phyloP scores from a whole-genome alignment of 495 filamentous ascomycete species.

The Lepraria neglecta region DNA sequence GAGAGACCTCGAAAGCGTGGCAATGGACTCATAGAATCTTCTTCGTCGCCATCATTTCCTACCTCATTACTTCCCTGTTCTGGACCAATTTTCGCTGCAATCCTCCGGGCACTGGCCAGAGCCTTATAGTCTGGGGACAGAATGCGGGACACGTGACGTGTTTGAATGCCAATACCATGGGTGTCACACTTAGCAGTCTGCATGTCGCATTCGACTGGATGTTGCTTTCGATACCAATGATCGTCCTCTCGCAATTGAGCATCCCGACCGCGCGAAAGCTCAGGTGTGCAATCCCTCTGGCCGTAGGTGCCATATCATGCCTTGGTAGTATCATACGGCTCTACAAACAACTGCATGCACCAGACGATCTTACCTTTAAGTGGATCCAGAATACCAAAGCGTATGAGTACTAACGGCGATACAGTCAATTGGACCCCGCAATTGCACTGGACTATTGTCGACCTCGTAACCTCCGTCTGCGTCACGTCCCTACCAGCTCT shows the following conservation, averaged over 20 bases:
- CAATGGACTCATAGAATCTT: not conserved
- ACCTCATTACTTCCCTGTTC: not conserved
- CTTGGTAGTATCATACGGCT: constrained; percentile 6
- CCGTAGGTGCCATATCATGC: constrained; percentile 1
- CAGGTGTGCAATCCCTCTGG: not conserved
- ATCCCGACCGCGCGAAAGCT: constrained; percentile 1
- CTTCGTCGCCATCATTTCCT: constrained; percentile 1
- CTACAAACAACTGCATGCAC: constrained; percentile 3
- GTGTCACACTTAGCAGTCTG: not conserved
- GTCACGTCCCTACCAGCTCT: constrained; percentile 11
- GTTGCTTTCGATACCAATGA: constrained; percentile 11
- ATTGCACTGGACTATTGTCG: constrained; percentile 11
- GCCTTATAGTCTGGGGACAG: not conserved
- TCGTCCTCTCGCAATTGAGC: not conserved
- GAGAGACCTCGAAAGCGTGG: constrained; percentile 8
- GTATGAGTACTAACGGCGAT: not conserved
- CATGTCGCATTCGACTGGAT: constrained; percentile 8
- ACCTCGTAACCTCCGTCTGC: constrained; percentile 3
- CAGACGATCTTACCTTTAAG: not conserved
- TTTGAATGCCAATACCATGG: constrained; percentile 3
- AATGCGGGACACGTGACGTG: not conserved
- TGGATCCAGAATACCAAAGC: not conserved
- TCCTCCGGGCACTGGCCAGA: not conserved
- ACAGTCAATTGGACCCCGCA: not conserved
- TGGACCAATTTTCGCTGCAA: constrained; percentile 1